phyloP scores from a whole-genome alignment of 495 filamentous ascomycete species.

The Immersiella caudata region DNA sequence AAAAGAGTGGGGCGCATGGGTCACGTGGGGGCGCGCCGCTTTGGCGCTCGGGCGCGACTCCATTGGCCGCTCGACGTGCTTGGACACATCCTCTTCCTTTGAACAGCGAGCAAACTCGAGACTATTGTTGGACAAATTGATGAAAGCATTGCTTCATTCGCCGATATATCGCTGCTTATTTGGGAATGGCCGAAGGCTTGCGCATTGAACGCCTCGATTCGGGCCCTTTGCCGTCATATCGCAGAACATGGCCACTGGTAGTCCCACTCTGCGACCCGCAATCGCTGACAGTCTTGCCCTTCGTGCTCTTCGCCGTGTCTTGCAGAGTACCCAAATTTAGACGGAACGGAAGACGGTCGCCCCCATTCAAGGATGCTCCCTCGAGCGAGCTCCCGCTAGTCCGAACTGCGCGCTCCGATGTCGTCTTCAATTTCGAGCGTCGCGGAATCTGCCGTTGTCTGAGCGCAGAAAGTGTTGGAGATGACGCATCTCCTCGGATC shows the following conservation, averaged over 20 bases:
- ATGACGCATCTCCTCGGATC: background rate
- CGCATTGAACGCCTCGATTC: background rate
- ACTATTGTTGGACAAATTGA: background rate
- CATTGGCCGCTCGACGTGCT: background rate
- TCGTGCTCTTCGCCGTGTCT: too few relatives aligned
- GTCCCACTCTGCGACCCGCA: too few relatives aligned
- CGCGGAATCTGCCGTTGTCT: background rate
- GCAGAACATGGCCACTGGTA: too few relatives aligned
- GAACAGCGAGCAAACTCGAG: too few relatives aligned
- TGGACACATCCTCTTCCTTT: background rate
- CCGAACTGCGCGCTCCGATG: background rate
- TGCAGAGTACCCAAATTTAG: too few relatives aligned
- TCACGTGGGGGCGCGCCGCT: background rate
- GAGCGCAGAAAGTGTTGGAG: background rate
- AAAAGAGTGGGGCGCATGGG: conserved; percentile 3
- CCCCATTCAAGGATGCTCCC: background rate
- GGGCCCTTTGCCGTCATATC: too few relatives aligned
- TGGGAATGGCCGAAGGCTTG: background rate
- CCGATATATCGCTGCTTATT: background rate
- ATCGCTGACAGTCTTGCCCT: too few relatives aligned
- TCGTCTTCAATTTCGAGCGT: background rate
- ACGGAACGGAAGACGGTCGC: too few relatives aligned
- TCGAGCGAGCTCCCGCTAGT: background rate
- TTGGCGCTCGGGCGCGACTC: background rate
- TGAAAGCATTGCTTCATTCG: background rate